Evolutionary conservation across 2,329 filamentous ascomycete genomes (phyloP).

Genomic region (Pseudocercospora vitis): DNA sequence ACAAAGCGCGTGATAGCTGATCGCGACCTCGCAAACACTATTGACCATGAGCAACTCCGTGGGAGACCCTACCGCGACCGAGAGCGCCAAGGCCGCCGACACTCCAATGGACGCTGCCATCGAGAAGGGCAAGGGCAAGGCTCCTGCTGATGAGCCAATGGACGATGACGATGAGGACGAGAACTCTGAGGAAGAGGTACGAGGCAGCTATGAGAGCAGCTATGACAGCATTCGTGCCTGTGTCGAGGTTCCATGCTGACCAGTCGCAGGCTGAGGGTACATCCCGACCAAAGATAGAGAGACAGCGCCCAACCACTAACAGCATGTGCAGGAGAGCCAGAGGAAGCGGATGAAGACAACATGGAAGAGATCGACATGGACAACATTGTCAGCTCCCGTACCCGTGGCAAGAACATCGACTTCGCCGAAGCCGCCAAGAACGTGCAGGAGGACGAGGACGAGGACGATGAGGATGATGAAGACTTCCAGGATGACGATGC

Average conservation of each 20-base stretch:
- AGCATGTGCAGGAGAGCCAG: slow-evolving; percentile 46
- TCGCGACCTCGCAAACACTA: background rate
- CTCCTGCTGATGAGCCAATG: slow-evolving; percentile 55
- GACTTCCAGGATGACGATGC: slow-evolving; percentile 62
- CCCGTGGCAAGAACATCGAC: slow-evolving; percentile 88
- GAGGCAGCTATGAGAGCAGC: slow-evolving; percentile 33
- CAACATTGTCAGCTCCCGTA: slow-evolving; percentile 85
- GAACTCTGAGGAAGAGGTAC: slow-evolving; percentile 37
- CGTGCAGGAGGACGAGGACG: slow-evolving; percentile 70
- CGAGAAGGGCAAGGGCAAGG: slow-evolving; percentile 88
- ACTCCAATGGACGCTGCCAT: slow-evolving; percentile 44
- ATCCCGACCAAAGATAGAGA: background rate
- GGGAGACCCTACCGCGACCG: slow-evolving; percentile 27
- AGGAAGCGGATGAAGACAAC: slow-evolving; percentile 75
- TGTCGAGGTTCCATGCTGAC: too few relatives aligned
- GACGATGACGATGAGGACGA: slow-evolving; percentile 47
- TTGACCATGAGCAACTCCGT: slow-evolving; percentile 33
- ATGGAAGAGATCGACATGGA: slow-evolving; percentile 86
- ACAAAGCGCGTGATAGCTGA: background rate
- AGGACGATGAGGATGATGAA: slow-evolving; percentile 74
- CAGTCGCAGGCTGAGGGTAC: slow-evolving; percentile 18
- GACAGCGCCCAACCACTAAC: slow-evolving; percentile 19
- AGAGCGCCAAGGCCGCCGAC: slow-evolving; percentile 30
- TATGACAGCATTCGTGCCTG: background rate
- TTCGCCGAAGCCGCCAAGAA: slow-evolving; percentile 87